A percentile compares a stretch with the other conserved stretches of the same genome.
phyloP scores from a whole-genome alignment of 2,329 filamentous ascomycete species.

The Gremmenia infestans region DNA sequence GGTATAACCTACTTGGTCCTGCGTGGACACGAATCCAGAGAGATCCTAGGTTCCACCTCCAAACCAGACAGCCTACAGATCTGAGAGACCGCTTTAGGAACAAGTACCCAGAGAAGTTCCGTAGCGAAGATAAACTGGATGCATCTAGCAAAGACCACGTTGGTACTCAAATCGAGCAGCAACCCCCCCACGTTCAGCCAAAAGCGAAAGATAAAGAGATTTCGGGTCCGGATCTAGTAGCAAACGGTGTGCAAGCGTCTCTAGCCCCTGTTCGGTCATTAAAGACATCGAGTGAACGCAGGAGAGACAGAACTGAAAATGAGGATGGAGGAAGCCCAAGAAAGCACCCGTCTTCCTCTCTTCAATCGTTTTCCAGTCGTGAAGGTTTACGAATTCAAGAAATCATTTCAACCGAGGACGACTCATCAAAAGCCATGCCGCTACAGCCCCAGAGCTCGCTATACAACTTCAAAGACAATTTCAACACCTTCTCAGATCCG shows the following conservation, averaged over 20 bases:
- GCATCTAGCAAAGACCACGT: neutral
- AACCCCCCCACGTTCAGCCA: neutral
- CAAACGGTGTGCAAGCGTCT: neutral
- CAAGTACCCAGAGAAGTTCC: slow-evolving; percentile 55
- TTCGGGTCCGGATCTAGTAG: slow-evolving; percentile 3
- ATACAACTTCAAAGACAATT: slow-evolving; percentile 17
- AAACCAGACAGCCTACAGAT: slow-evolving; percentile 56
- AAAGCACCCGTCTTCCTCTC: neutral
- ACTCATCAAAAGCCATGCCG: slow-evolving; percentile 8
- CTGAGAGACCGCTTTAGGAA: slow-evolving; percentile 59
- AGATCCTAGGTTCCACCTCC: slow-evolving; percentile 53
- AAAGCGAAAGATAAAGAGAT: neutral
- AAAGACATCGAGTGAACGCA: neutral
- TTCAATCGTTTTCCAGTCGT: slow-evolving; percentile 15
- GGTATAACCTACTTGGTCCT: slow-evolving; percentile 55
- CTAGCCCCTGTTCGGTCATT: slow-evolving; percentile 1
- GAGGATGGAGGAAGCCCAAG: neutral
- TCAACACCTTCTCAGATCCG: slow-evolving; percentile 19
- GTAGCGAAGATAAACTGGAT: slow-evolving; percentile 12
- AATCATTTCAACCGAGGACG: slow-evolving; percentile 23
- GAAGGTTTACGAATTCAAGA: slow-evolving; percentile 27
- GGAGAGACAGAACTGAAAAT: neutral
- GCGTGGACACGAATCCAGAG: slow-evolving; percentile 63
- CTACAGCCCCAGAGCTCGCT: slow-evolving; percentile 7
- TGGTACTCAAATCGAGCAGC: neutral